Evolutionary conservation across 2,329 filamentous ascomycete species (phyloP).

Genomic region (Verticillium nubilum): DNA sequence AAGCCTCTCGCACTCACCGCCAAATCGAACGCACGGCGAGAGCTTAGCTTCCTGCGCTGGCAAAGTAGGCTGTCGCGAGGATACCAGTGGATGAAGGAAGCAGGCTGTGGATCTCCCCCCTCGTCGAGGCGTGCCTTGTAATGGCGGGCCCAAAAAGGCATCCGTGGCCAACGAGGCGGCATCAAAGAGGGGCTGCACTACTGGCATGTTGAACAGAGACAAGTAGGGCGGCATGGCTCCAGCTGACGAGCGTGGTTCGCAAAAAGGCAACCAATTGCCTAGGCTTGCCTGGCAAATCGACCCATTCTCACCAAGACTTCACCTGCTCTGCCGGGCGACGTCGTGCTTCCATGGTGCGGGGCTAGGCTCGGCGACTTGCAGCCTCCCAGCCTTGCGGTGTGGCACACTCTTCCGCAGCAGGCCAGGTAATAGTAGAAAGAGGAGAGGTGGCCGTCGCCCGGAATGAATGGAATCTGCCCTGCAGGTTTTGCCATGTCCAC

Average conservation of each 20-base stretch:
- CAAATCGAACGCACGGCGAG: neutral
- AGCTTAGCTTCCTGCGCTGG: neutral
- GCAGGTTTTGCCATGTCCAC: neutral
- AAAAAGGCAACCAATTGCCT: neutral
- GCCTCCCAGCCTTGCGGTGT: neutral
- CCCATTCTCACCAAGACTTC: neutral
- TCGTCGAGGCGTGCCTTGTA: neutral
- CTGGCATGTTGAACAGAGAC: neutral
- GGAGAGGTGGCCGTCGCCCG: neutral
- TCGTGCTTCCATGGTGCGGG: neutral
- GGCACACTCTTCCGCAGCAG: neutral
- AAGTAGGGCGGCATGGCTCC: neutral
- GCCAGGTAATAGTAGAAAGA: neutral
- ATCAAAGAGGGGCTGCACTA: neutral
- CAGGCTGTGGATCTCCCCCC: neutral
- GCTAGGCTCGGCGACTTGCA: neutral
- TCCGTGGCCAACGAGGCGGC: neutral
- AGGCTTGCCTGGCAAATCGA: neutral
- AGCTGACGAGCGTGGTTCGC: neutral
- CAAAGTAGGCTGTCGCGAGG: neutral
- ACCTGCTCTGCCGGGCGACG: neutral
- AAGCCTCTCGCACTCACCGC: neutral
- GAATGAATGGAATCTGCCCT: neutral
- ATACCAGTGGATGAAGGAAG: neutral
- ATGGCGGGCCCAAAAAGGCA: neutral